Evolutionary conservation across 129 eudicot species (phyloP), one percentile per base, ranked within the genome.

Genomic region (Helichrysum umbraculigerum): DNA sequence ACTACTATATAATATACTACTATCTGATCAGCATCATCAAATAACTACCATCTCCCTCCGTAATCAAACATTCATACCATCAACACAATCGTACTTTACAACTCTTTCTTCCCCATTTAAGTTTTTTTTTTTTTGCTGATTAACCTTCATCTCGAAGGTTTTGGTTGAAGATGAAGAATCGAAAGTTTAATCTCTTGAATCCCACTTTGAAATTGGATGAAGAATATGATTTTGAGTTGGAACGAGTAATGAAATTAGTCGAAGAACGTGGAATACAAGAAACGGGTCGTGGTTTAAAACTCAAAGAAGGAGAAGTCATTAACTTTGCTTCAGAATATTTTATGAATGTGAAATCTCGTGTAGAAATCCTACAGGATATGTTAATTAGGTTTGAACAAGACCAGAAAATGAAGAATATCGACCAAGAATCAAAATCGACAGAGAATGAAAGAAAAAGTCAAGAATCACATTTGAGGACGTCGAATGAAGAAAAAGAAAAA

Each of bases 111-210:
- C 28, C 21, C 32, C 32, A 1, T 7, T n/a, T n/a, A 1, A 20
- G 64, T 59, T 59, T 59, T 57, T 57, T 3, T 51, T 51, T 51
- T 5, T 25, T 25, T 25, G 63, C 20, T 6, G 21, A 21, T 8
- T 39, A 39, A 39, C 64, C 64, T 59, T 20, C 64, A 21, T 59
- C 64, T 59, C 4, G 64, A 59, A 59, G 66, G 66, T 61, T 61
- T 61, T 61, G 3, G 17, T 20, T 6, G 34, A 20, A 61, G 11
- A 61, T 61, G 66, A 25, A 61, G 16, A 25, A 61, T 25, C 66
- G n/a, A 25, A 22, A 6, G 15, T 61, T 61, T 61, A n/a, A 11
- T 21, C 66, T 8, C 25, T 61, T 61, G 25, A 21, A 21, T 11
- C 32, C 32, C 32, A 9, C 33, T 28, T 2, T 1, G 0, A 9